Evolutionary conservation across 164 flowering plant species (phyloP).

Genomic region (grape (Vitis vinifera)): DNA sequence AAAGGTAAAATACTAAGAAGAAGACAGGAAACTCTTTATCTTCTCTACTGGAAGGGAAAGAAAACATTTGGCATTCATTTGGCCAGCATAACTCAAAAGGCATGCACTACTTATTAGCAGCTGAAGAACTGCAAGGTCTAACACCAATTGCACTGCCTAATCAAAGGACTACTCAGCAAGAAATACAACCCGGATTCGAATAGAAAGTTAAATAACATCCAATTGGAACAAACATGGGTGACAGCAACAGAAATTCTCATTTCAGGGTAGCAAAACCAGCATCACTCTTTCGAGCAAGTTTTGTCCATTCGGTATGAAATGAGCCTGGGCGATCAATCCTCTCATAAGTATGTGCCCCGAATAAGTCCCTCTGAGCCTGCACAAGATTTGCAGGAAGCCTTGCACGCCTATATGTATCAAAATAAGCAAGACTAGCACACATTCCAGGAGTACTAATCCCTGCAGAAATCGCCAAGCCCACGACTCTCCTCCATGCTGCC

Average conservation of each 20-base stretch:
- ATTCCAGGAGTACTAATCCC: conserved; percentile 55
- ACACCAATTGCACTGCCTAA: conserved; percentile 15
- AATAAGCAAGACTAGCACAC: conserved; percentile 53
- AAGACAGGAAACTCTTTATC: neutral
- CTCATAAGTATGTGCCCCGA: conserved; percentile 58
- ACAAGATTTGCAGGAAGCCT: conserved; percentile 54
- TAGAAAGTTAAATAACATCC: conserved; percentile 4
- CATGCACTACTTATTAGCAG: conserved; percentile 30
- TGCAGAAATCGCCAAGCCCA: conserved; percentile 42
- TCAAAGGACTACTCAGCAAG: conserved; percentile 3
- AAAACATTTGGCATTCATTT: neutral
- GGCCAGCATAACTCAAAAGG: conserved; percentile 8
- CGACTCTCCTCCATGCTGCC: conserved; percentile 56
- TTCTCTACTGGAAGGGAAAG: neutral
- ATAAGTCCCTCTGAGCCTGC: conserved; percentile 60
- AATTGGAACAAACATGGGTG: conserved; percentile 7
- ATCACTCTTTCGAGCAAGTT: conserved; percentile 35
- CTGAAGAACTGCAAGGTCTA: conserved; percentile 4
- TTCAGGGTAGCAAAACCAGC: conserved; percentile 30
- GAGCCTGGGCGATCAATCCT: conserved; percentile 47
- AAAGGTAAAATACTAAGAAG: neutral
- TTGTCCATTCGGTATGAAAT: conserved; percentile 54
- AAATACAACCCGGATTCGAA: conserved; percentile 10
- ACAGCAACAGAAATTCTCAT: conserved; percentile 11
- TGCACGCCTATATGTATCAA: conserved; percentile 50